These are phyloP conservation scores for Polyplosphaeria fusca DNA, from an alignment of 495 filamentous ascomycete species.

Conservation along the genomic window DNA sequence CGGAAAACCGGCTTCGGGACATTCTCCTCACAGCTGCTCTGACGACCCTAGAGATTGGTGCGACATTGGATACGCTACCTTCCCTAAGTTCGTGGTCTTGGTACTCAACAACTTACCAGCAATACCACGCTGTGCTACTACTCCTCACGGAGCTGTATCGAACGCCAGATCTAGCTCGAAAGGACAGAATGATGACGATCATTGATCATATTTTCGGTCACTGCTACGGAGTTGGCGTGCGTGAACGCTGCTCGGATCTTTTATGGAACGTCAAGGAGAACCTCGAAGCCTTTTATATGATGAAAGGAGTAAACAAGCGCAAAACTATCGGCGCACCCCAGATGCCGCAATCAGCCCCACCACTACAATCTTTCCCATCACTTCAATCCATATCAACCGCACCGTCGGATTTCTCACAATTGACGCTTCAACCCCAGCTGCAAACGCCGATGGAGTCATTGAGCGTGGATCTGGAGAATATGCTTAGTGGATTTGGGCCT, in stretches of 20 bases:
- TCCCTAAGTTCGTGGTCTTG: slow-evolving; percentile 32
- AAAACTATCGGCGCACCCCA: background rate
- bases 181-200: slow-evolving; percentile 34
- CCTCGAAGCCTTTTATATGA: slow-evolving; percentile 30
- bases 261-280: slow-evolving; percentile 35
- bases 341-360: slow-evolving; percentile 1
- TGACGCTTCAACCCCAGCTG: background rate
- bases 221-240: slow-evolving; percentile 32
- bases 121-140: slow-evolving; percentile 32
- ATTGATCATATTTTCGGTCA: slow-evolving; percentile 37
- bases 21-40: slow-evolving; percentile 29
- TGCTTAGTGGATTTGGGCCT: slow-evolving; percentile 9
- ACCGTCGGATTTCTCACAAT: background rate
- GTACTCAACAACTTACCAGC: slow-evolving; percentile 36
- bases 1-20: slow-evolving; percentile 30
- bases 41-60: slow-evolving; percentile 32
- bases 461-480: slow-evolving; percentile 22
- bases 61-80: slow-evolving; percentile 34
- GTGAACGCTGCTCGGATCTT: slow-evolving; percentile 29
- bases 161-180: slow-evolving; percentile 26
- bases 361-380: background rate
- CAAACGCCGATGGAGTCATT: slow-evolving; percentile 18
- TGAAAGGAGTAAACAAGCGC: slow-evolving; percentile 26
- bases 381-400: background rate
- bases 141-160: slow-evolving; percentile 32